These are phyloP conservation scores for Cryphonectria radicalis DNA, from an alignment of 2,329 filamentous ascomycete species.

Conservation along the genomic window DNA sequence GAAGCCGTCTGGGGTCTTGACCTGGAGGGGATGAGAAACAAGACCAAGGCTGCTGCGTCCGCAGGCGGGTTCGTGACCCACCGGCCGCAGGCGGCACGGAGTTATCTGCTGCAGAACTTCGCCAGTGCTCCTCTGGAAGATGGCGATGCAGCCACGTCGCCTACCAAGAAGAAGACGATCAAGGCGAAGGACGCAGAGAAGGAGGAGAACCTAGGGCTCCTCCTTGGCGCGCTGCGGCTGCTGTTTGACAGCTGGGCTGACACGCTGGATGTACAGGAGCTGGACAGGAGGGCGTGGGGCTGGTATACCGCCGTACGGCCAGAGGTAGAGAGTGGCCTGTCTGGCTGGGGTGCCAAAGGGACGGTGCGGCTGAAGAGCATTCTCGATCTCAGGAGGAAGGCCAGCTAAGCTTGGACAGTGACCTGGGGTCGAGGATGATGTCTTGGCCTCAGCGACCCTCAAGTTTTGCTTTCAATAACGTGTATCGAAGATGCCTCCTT, in stretches of 20 bases:
- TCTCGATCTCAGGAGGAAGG: constrained; percentile 57
- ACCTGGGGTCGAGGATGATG: no score
- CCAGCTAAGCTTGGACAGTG: not conserved
- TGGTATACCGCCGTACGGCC: constrained; percentile 83
- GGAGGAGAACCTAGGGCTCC: constrained; percentile 68
- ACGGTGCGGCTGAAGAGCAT: constrained; percentile 69
- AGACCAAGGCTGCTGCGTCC: constrained; percentile 39
- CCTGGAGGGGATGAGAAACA: constrained; percentile 53
- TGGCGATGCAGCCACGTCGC: constrained; percentile 30
- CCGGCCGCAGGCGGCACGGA: constrained; percentile 69
- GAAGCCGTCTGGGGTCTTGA: constrained; percentile 67
- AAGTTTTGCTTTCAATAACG: not conserved
- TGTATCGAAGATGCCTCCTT: not conserved
- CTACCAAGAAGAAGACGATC: constrained; percentile 56
- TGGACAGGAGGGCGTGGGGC: constrained; percentile 76
- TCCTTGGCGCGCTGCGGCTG: constrained; percentile 73
- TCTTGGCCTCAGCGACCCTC: no score
- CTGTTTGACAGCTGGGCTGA: constrained; percentile 75
- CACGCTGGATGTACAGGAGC: constrained; percentile 64
- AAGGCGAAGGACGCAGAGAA: constrained; percentile 62
- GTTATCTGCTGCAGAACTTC: constrained; percentile 65
- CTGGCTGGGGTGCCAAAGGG: constrained; percentile 85
- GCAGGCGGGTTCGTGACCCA: constrained; percentile 70
- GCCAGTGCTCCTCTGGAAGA: constrained; percentile 44
- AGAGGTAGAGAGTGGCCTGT: constrained; percentile 72